Base-by-base conservation (phyloP, 2,329 filamentous ascomycete genomes). In the Botrytis sinoallii region DNA sequence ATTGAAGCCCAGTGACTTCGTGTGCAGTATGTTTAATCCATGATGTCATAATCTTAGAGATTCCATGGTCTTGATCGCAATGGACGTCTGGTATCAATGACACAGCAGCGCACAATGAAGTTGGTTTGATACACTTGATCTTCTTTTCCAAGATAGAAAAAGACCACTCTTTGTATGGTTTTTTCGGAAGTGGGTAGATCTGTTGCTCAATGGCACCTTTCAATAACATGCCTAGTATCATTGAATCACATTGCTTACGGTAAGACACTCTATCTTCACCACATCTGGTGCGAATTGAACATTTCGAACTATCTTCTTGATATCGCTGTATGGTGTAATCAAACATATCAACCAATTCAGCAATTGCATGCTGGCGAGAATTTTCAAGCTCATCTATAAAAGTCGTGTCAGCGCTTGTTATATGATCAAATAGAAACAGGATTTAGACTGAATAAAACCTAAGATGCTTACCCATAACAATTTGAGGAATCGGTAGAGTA, bases 391-490 rank as follows among this genome's bases (percentile, higher is more conserved):
- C n/a, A 57, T 57, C 52, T 57, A 5, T 32, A 29, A 29, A 57
- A 2, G 1, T 57, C 3, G 3, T 29, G n/a, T 57, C 7, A 57
- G 52, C 52, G n/a, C n/a, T 57, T 32, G n/a, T 32, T 32, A 29
- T 0, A 57, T 0, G 52, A 57, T 18, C 52, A 18, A 29, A 57
- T 60, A 8, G 18, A 61, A n/a, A 40, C 10, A 25, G 1, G 12
- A 3, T n/a, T 25, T 7, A n/a, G 4, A 14, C 2, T n/a, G 32
- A 0, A 38, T 1, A 25, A 3, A 2, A 7, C 10, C 52, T 32
- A 8, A 38, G 10, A 61, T 14, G 10, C 38, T 42, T 64, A 64
- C 61, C 38, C 14, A 29, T 20, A 12, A 64, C 16, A 20, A 29
- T 7, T 12, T 64, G 61, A 3, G 61, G 61, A 44, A 44, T 64